Conservation (phyloP, 1,284 basidiomycete genomes). For the Microbotryum violaceum region DNA sequence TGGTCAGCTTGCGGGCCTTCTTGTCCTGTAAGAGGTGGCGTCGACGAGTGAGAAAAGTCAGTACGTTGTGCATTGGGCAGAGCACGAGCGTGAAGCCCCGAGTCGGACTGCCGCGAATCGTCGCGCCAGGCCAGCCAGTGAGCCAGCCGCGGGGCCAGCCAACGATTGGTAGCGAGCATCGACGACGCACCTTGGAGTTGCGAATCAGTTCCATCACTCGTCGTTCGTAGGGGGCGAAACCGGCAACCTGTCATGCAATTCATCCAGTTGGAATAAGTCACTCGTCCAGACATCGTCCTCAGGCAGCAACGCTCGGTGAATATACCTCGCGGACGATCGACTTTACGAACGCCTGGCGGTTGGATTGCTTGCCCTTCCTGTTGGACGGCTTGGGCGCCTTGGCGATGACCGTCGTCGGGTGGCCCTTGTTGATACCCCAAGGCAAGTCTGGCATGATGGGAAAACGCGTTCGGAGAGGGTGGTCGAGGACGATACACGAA, state of each 20-base stretch:
- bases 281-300: too few species aligned
- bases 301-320: not conserved
- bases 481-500: not conserved
- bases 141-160: too few species aligned
- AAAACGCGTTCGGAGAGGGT: not conserved
- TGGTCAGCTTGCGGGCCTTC: slow-evolving; percentile 95
- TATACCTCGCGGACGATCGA: slow-evolving; percentile 80
- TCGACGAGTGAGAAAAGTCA: too few species aligned
- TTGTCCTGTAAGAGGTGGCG: slow-evolving; percentile 59
- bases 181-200: slow-evolving; percentile 80
- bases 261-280: too few species aligned
- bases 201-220: slow-evolving; percentile 97
- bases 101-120: too few species aligned
- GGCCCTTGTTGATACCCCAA: slow-evolving; percentile 84
- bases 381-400: slow-evolving; percentile 74
- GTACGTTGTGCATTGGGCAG: not conserved
- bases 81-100: not conserved
- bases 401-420: slow-evolving; percentile 79
- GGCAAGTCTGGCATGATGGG: slow-evolving; percentile 61
- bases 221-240: slow-evolving; percentile 97
- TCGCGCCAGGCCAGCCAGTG: too few species aligned
- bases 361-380: slow-evolving; percentile 80
- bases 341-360: slow-evolving; percentile 82
- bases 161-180: not conserved
- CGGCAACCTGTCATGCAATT: slow-evolving; percentile 49